These are phyloP conservation scores for Luffa aegyptiaca DNA, from an alignment of 306 rosid genomes.

Conservation along the genomic window DNA sequence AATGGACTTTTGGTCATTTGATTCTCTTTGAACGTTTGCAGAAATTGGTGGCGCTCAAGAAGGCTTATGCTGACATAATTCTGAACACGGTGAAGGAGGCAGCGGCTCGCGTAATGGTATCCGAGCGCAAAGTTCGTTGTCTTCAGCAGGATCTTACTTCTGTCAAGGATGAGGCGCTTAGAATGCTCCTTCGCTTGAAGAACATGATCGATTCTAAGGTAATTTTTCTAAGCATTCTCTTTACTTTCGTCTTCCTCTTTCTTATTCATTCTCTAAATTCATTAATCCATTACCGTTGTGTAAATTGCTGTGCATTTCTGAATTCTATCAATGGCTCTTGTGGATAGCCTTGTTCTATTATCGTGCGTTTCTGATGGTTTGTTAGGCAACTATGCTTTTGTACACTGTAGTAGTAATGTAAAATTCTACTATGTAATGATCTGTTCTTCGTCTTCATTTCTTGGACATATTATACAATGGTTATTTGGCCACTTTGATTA, in stretches of 20 bases:
- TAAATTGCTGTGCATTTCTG: not conserved
- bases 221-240: not conserved
- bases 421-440: not conserved
- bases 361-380: not conserved
- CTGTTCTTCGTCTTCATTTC: not conserved
- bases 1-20: not conserved
- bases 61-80: slow-evolving; percentile 65
- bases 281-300: not conserved
- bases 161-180: slow-evolving; percentile 42
- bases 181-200: slow-evolving; percentile 52
- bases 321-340: not conserved
- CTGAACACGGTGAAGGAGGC: slow-evolving; percentile 76
- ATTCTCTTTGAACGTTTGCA: slow-evolving; percentile 11
- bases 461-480: not conserved
- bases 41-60: slow-evolving; percentile 64
- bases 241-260: not conserved
- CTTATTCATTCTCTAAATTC: not conserved
- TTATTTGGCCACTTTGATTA: not conserved
- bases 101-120: slow-evolving; percentile 55
- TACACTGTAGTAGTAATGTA: not conserved
- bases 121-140: slow-evolving; percentile 40
- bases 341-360: not conserved
- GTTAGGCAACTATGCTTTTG: not conserved
- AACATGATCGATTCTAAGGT: slow-evolving; percentile 67
- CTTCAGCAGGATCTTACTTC: slow-evolving; percentile 38